Evolutionary conservation across 768 basidiomycete species (phyloP).

Genomic region (Gymnopilus dilepis): DNA sequence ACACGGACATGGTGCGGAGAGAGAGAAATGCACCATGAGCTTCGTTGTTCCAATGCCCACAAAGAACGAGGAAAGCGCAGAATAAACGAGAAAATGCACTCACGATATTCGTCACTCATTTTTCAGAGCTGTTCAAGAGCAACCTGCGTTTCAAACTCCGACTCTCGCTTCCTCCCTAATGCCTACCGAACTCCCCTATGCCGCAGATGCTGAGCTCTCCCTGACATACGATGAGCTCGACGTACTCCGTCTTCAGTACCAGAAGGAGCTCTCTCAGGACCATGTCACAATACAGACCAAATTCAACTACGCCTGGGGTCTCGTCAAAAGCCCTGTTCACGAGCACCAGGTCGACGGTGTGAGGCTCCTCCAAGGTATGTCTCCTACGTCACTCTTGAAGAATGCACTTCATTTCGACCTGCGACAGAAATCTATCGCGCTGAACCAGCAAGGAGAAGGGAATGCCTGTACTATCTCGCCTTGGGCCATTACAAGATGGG

Average conservation of each 20-base stretch:
- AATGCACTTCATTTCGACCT: constrained; percentile 2
- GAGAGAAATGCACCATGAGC: constrained; percentile 67
- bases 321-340: constrained; percentile 87
- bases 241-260: constrained; percentile 85
- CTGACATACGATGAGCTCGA: constrained; percentile 90
- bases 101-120: constrained; percentile 61
- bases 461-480: constrained; percentile 96
- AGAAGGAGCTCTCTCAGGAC: constrained; percentile 81
- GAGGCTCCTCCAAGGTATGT: constrained; percentile 82
- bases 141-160: constrained; percentile 45
- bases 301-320: constrained; percentile 97
- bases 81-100: constrained; percentile 40
- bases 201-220: constrained; percentile 91
- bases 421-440: constrained; percentile 85
- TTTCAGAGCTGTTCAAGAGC: constrained; percentile 26
- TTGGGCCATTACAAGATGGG: constrained; percentile 97
- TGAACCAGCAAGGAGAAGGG: constrained; percentile 85
- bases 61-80: constrained; percentile 24
- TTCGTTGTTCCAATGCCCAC: constrained; percentile 49
- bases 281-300: constrained; percentile 94
- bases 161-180: constrained; percentile 36
- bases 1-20: constrained; percentile 59
- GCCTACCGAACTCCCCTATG: constrained; percentile 91
- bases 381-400: constrained; percentile 17
- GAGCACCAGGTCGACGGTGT: constrained; percentile 94